Base-by-base conservation (phyloP, 345 rosid species). In the Citrus cavaleriei region DNA sequence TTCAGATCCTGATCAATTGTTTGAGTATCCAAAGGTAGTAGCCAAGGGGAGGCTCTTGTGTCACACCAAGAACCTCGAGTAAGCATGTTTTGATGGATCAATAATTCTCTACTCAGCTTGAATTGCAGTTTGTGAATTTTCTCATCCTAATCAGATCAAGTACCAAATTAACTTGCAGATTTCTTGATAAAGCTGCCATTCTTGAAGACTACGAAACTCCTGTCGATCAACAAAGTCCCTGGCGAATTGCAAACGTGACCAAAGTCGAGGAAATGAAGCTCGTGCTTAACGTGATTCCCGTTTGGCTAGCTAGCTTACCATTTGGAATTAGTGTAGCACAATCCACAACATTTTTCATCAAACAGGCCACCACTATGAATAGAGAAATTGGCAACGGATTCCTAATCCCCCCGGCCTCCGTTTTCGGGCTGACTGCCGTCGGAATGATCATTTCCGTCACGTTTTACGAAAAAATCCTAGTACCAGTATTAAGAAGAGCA, bases 121-220 rank as follows among this genome's bases (percentile, higher is more conserved):
- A 21, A 7, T 24, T 70, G 19, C 49, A 3, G 14, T 21, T 25
- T 27, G 25, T 21, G 61, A 9, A 24, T 70, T 51, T 49, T 37
- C 58, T 70, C 13, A 51, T 37, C 38, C 35, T 35, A 73, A 60
- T 27, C 28, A 10, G 51, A 46, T 46, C 51, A 54, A 59, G 62
- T 22, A 59, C 24, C 61, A 19, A 57, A 59, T 3, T 59, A n/a
- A 35, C 60, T 84, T 82, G 62, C 88, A 95, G 99, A 85, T 96
- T 90, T 87, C 90, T 96, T 28, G 99, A 96, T 86, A 94, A 89
- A 81, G 98, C 99, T 12, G 97, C 99, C 27, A 77, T 93, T 57
- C 16, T 90, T 27, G 91, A 88, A 71, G 83, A 78, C 55, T 72
- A 81, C 35, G 87, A 72, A 78, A 77, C 58, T 71, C 74, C 79